Base-by-base conservation (phyloP, 2,329 filamentous ascomycete species). In the Hysterium pulicare region DNA sequence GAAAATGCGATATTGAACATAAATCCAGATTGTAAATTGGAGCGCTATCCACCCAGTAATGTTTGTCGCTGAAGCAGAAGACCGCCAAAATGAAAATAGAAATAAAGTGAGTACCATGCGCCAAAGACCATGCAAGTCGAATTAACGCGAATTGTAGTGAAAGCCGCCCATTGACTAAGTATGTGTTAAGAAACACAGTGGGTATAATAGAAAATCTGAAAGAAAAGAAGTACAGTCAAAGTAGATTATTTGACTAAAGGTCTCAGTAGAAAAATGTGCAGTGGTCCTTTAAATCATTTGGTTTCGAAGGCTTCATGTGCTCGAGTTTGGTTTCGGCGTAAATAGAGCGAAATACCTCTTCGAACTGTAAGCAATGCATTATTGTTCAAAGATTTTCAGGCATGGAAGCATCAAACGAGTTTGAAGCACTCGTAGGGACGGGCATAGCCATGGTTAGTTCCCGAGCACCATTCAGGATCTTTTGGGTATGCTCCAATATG, bases 401-500 rank as follows among this genome's bases (percentile, higher is more conserved):
- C 7, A 13, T 28, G 24, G 24, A 28, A 13, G 24, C 24, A 28
- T 28, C 24, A 13, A 28, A 28, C 13, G 24, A 28, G 24, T 7
- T 8, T 8, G 24, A 28, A 28, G 7, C 13, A 13, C 24, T 28
- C 8, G 13, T 7, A 7, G 24, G 8, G 13, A 28, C 24, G 24
- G 24, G 24, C 7, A 28, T 13, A 7, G 24, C 24, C 24, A 28
- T 28, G 24, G 8, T 28, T 13, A 8, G 8, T 13, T 28, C 24
- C 13, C 24, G 24, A 28, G 13, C 24, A 15, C 31, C 37, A 15
- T 39, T 39, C 21, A 39, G n/a, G 17, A 39, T 16, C 16, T 31
- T 39, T 8, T 42, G 42, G 19, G 46, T 48, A 36, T 72, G 68
- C 35, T 70, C 69, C 11, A 95, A 73, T 44, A 95, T 90, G 40